Evolutionary conservation across 768 basidiomycete species (phyloP).

Genomic region (Leccinellum rugosiceps): DNA sequence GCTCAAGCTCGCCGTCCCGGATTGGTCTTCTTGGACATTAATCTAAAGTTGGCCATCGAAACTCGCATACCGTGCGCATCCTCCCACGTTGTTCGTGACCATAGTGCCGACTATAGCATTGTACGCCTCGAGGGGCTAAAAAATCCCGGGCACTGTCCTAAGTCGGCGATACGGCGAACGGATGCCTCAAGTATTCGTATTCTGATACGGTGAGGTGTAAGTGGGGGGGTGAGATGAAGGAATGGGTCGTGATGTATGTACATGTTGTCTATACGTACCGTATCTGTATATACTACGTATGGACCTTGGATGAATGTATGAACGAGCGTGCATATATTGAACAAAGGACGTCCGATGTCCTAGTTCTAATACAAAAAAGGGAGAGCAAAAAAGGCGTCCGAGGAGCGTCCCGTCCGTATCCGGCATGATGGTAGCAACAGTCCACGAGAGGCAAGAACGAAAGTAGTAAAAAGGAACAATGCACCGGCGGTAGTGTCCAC

Average conservation of each 20-base stretch:
- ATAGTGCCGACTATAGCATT: neutral
- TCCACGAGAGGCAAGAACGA: neutral
- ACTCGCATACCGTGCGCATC: neutral
- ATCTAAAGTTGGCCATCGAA: neutral
- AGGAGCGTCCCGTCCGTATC: neutral
- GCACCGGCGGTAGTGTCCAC: neutral
- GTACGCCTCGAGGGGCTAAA: too few relatives aligned
- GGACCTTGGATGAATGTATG: neutral
- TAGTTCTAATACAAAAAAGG: neutral
- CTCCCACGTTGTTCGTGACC: neutral
- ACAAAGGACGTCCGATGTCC: neutral
- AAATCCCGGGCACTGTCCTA: too few relatives aligned
- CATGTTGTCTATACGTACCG: neutral
- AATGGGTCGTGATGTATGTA: neutral
- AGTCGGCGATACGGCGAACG: too few relatives aligned
- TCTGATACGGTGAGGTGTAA: too few relatives aligned
- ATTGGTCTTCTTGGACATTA: too few relatives aligned
- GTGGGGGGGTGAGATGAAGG: neutral
- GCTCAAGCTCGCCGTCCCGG: too few relatives aligned
- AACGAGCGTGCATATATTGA: neutral
- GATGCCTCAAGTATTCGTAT: too few relatives aligned
- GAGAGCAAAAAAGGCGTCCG: neutral
- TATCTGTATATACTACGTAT: neutral
- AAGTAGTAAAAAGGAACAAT: neutral
- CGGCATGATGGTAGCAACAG: neutral